Percentiles rank a stretch among this genome's conserved stretches.
Conservation (phyloP, 768 basidiomycete species). For the Megacollybia marginata region DNA sequence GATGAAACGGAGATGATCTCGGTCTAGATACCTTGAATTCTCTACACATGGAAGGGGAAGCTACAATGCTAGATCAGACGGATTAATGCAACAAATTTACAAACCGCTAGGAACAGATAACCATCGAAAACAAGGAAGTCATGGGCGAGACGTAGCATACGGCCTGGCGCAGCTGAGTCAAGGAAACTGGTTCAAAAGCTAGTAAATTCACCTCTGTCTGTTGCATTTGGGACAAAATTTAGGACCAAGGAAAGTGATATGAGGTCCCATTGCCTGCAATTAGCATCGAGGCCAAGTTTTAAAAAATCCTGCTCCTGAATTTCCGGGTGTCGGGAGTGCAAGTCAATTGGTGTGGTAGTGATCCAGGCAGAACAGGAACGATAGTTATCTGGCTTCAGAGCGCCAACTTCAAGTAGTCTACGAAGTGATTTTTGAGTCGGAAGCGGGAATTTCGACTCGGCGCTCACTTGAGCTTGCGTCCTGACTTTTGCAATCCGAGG, state of each 20-base stretch:
- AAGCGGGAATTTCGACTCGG: neutral
- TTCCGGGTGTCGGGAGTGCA: conserved; percentile 73
- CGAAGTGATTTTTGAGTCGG: neutral
- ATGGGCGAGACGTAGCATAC: conserved; percentile 61
- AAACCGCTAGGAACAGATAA: conserved; percentile 63
- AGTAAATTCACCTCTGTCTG: conserved; percentile 57
- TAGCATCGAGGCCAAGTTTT: conserved; percentile 41
- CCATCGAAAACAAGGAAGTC: conserved; percentile 47
- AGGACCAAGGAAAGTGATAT: conserved; percentile 85
- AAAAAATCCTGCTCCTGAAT: conserved; percentile 88
- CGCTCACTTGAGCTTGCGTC: conserved; percentile 31
- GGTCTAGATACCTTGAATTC: conserved; percentile 79
- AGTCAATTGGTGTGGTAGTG: conserved; percentile 66
- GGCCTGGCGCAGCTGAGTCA: conserved; percentile 34
- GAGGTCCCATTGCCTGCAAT: conserved; percentile 61
- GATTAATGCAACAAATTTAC: conserved; percentile 17
- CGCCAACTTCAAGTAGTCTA: conserved; percentile 86
- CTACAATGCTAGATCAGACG: conserved; percentile 25
- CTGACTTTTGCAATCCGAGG: conserved; percentile 24
- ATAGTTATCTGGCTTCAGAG: conserved; percentile 81
- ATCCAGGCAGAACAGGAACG: conserved; percentile 63
- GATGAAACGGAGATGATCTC: conserved; percentile 45
- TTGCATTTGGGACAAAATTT: conserved; percentile 76
- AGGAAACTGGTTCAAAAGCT: neutral
- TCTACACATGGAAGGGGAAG: conserved; percentile 78